Conservation (phyloP, 1,284 basidiomycete genomes). For the Amylostereum areolatum region DNA sequence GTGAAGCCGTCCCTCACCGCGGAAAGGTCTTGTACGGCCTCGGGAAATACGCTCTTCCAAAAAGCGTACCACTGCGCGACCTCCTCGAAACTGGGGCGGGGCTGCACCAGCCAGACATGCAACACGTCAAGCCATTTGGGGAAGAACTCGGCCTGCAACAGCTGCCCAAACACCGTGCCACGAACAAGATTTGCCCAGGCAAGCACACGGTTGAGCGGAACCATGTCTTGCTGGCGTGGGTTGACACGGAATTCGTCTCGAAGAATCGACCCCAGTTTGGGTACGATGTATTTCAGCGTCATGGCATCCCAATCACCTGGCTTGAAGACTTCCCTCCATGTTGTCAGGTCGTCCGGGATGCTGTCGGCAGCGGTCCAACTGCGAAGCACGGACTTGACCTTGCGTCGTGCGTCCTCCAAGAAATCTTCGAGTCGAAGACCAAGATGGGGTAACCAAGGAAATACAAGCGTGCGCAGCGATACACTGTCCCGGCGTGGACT, state of each 20-base stretch:
- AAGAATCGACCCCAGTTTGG: constrained; percentile 77
- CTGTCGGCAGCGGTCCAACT: constrained; percentile 74
- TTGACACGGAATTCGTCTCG: constrained; percentile 85
- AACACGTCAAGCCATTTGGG: constrained; percentile 94
- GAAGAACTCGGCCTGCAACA: constrained; percentile 90
- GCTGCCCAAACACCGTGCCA: constrained; percentile 68
- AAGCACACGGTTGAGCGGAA: constrained; percentile 73
- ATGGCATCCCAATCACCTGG: constrained; percentile 86
- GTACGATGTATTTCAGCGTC: constrained; percentile 85
- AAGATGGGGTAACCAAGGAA: constrained; percentile 93
- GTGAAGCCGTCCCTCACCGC: constrained; percentile 78
- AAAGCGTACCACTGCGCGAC: constrained; percentile 88
- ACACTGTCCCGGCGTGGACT: constrained; percentile 51
- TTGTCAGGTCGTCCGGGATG: constrained; percentile 66
- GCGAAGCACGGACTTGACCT: constrained; percentile 75
- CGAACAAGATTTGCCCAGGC: constrained; percentile 75
- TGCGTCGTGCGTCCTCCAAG: constrained; percentile 79
- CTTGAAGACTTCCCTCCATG: constrained; percentile 84
- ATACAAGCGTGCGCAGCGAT: constrained; percentile 77
- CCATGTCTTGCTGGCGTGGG: constrained; percentile 83
- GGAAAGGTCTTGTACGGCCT: constrained; percentile 55
- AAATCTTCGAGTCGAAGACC: constrained; percentile 76
- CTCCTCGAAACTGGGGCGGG: constrained; percentile 79
- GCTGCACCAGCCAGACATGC: constrained; percentile 86
- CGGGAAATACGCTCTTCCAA: constrained; percentile 83